Evolutionary conservation across 2,329 filamentous ascomycete species (phyloP).

Genomic region (Verticillium alfalfae): DNA sequence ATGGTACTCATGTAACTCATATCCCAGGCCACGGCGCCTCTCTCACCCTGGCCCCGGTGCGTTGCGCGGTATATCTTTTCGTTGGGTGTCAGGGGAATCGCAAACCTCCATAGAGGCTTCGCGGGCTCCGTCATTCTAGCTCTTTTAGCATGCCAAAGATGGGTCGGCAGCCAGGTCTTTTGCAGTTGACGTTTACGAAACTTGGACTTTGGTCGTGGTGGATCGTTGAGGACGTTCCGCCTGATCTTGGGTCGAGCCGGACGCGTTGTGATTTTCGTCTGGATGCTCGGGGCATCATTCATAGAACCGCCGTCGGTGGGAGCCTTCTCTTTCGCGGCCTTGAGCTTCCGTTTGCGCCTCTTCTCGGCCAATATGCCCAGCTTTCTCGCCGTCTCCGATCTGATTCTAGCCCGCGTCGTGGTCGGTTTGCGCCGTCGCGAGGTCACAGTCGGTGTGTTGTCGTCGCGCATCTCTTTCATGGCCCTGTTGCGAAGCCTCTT

Average conservation of each 20-base stretch:
- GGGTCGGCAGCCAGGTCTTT: constrained; percentile 94
- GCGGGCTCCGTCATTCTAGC: constrained; percentile 80
- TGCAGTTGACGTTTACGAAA: constrained; percentile 80
- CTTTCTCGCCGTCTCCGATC: constrained; percentile 71
- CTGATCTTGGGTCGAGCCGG: constrained; percentile 60
- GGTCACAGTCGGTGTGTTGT: constrained; percentile 82
- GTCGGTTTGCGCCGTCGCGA: constrained; percentile 56
- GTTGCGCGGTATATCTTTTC: constrained; percentile 86
- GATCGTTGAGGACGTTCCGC: constrained; percentile 61
- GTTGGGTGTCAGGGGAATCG: constrained; percentile 77
- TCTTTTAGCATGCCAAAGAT: constrained; percentile 88
- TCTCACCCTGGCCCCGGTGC: constrained; percentile 69
- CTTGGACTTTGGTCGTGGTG: constrained; percentile 51
- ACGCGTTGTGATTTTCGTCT: constrained; percentile 29
- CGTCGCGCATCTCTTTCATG: constrained; percentile 70
- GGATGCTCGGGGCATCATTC: constrained; percentile 12
- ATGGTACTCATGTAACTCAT: constrained; percentile 92
- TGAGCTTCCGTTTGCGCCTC: constrained; percentile 40
- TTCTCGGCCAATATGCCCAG: constrained; percentile 58
- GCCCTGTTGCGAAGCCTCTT: constrained; percentile 68
- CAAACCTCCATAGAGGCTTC: constrained; percentile 83
- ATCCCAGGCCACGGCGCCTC: constrained; percentile 84
- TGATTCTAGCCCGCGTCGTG: constrained; percentile 52
- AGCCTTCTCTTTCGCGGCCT: constrained; percentile 22
- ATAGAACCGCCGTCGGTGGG: constrained; percentile 17